A percentile compares a stretch with the other conserved stretches of the same genome.
Evolutionary conservation across 345 rosid species (phyloP).

Genomic region (Eutrema heterophyllum): DNA sequence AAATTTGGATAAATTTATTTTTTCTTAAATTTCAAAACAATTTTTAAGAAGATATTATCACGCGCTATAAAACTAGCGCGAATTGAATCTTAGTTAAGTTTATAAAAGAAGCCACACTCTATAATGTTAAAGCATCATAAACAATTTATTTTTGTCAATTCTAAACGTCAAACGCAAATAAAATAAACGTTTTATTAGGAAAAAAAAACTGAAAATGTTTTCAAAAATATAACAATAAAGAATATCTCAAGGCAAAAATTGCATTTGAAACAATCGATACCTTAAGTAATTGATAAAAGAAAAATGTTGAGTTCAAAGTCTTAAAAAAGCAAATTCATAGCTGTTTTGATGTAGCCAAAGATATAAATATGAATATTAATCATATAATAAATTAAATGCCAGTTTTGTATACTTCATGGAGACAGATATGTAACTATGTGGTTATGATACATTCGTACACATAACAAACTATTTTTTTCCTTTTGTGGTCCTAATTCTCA

Average conservation of each 20-base stretch:
- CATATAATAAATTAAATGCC: conserved; percentile 8
- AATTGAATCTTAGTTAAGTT: too few relatives aligned
- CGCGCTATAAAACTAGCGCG: too few relatives aligned
- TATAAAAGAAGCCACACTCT: not conserved
- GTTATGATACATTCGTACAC: conserved; percentile 24
- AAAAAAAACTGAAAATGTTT: not conserved
- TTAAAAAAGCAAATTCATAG: conserved; percentile 17
- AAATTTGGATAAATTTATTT: too few relatives aligned
- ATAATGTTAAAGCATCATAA: not conserved
- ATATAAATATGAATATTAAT: not conserved
- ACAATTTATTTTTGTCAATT: not conserved
- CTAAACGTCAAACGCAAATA: not conserved
- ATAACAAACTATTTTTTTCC: not conserved
- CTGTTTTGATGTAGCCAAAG: conserved; percentile 20
- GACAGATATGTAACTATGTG: conserved; percentile 20
- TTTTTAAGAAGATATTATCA: too few relatives aligned
- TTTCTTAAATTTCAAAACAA: too few relatives aligned
- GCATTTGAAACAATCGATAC: not conserved
- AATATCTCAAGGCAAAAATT: not conserved
- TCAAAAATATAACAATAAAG: not conserved
- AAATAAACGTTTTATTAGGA: not conserved
- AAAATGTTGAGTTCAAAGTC: not conserved
- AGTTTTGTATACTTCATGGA: conserved; percentile 7
- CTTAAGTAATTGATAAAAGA: not conserved
- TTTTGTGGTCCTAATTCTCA: conserved; percentile 20